These are phyloP conservation scores for Phialocephala sp. DNA, from an alignment of 2,329 filamentous ascomycete genomes.

Conservation along the genomic window DNA sequence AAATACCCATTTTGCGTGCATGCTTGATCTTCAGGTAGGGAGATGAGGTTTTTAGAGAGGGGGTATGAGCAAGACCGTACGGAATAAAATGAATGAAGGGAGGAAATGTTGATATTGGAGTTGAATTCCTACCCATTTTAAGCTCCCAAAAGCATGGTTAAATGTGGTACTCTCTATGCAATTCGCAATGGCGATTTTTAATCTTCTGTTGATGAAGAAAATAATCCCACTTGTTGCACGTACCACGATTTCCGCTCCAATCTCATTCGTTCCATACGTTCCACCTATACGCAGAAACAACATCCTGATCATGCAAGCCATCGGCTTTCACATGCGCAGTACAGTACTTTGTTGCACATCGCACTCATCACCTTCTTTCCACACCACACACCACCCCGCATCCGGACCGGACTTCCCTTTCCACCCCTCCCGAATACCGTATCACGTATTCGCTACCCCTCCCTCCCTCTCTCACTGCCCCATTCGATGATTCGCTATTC, in stretches of 20 bases:
- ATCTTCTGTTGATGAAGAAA: no score
- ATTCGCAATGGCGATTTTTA: no score
- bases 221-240: neutral
- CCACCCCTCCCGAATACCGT: neutral
- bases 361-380: neutral
- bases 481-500: no score
- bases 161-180: no score
- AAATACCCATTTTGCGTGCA: no score
- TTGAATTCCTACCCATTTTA: no score
- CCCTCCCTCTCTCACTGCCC: neutral
- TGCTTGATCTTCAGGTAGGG: neutral
- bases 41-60: neutral
- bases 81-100: no score
- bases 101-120: no score
- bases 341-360: neutral
- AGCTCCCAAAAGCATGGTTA: no score
- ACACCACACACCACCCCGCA: neutral
- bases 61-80: neutral
- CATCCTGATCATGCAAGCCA: neutral
- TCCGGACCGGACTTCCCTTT: neutral
- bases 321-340: conserved; percentile 4
- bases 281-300: neutral
- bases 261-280: no score
- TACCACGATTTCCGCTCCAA: neutral
- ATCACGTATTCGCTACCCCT: neutral